Conservation (phyloP, 345 rosid species). For the Populus alba region DNA sequence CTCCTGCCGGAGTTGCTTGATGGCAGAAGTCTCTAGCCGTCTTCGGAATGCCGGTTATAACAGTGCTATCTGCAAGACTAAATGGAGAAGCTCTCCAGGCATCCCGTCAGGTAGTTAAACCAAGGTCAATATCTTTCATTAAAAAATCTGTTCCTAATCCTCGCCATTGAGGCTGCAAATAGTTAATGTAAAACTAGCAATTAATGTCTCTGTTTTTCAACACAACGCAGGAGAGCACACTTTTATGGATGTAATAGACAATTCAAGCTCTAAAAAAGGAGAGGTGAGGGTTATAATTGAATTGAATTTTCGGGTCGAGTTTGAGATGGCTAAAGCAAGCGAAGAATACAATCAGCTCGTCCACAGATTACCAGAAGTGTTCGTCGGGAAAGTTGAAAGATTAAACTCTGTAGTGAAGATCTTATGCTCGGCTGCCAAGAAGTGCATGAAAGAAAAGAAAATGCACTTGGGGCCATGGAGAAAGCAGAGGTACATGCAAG, state of each 20-base stretch:
- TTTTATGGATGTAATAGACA: slow-evolving; percentile 39
- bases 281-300: slow-evolving; percentile 45
- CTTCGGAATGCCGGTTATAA: slow-evolving; percentile 23
- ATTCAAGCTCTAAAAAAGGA: slow-evolving; percentile 27
- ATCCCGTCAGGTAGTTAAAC: slow-evolving; percentile 25
- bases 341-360: slow-evolving; percentile 44
- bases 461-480: slow-evolving; percentile 67
- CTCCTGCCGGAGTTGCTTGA: slow-evolving; percentile 32
- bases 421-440: slow-evolving; percentile 48
- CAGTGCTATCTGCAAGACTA: slow-evolving; percentile 27
- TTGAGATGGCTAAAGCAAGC: slow-evolving; percentile 53
- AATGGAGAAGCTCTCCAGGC: slow-evolving; percentile 27
- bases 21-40: slow-evolving; percentile 26
- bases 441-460: slow-evolving; percentile 56
- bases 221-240: slow-evolving; percentile 39
- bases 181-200: neutral
- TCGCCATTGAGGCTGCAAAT: neutral
- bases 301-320: slow-evolving; percentile 45
- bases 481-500: slow-evolving; percentile 53
- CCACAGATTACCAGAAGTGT: slow-evolving; percentile 38
- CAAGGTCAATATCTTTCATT: neutral
- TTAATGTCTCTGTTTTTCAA: too few species aligned
- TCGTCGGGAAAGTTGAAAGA: slow-evolving; percentile 52
- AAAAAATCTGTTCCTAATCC: neutral
- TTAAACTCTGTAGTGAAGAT: slow-evolving; percentile 33